Evolutionary conservation across 495 filamentous ascomycete species (phyloP).

Genomic region (Hyaloscypha hepaticicola): DNA sequence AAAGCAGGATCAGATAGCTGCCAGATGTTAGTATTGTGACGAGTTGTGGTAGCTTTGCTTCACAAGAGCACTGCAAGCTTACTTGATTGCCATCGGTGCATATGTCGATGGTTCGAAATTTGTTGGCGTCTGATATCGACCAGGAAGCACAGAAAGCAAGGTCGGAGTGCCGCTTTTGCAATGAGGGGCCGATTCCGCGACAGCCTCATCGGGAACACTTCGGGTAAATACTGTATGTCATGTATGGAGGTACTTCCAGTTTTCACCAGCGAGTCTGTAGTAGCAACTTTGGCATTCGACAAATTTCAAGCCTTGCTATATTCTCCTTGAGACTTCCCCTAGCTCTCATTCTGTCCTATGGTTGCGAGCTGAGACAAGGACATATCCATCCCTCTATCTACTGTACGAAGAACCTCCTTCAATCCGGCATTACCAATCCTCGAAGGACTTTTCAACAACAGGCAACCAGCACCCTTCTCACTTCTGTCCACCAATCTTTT

Average conservation of each 20-base stretch:
- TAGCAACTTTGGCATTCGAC: background rate
- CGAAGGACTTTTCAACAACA: background rate
- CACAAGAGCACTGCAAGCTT: slow-evolving; percentile 27
- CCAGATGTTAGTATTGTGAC: slow-evolving; percentile 29
- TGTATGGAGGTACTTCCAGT: too few relatives aligned
- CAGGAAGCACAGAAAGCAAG: background rate
- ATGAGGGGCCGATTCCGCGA: background rate
- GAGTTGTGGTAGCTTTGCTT: background rate
- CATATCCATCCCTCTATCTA: background rate
- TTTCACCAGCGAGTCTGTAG: background rate
- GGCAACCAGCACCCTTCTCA: background rate
- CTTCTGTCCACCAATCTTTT: slow-evolving; percentile 5
- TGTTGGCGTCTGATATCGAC: background rate
- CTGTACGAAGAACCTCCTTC: background rate
- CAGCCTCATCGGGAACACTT: background rate
- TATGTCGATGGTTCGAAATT: slow-evolving; percentile 1
- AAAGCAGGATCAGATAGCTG: slow-evolving; percentile 96
- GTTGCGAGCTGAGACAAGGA: background rate
- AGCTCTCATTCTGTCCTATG: background rate
- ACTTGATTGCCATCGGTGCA: slow-evolving; percentile 61
- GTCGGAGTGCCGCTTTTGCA: background rate
- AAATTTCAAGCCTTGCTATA: background rate
- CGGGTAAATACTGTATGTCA: background rate
- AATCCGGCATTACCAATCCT: slow-evolving; percentile 2
- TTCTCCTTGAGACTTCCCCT: background rate